A percentile compares a stretch with the other conserved stretches of the same genome.
phyloP scores from a whole-genome alignment of 2,329 filamentous ascomycete species.

The Scedosporium dehoogii region DNA sequence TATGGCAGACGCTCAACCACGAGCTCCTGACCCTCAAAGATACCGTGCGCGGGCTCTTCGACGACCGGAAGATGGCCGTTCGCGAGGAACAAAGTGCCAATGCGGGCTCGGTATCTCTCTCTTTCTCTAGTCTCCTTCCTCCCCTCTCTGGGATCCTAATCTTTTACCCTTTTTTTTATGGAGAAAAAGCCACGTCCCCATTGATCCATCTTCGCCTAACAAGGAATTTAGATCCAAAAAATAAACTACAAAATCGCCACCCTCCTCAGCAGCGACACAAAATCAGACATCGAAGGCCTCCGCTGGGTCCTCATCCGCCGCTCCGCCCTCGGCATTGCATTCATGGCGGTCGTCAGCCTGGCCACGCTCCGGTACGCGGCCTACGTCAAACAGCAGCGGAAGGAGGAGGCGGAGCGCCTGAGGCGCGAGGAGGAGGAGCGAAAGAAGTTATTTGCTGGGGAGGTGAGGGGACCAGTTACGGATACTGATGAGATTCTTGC shows the following conservation, averaged over 20 bases:
- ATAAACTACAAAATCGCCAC: slow-evolving; percentile 96
- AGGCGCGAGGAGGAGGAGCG: slow-evolving; percentile 32
- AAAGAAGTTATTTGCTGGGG: slow-evolving; percentile 13
- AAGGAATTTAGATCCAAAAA: slow-evolving; percentile 61
- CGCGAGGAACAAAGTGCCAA: slow-evolving; percentile 77
- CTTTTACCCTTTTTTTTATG: too few species aligned
- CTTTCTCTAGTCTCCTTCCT: not conserved
- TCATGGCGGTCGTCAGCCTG: slow-evolving; percentile 54
- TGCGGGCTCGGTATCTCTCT: slow-evolving; percentile 59
- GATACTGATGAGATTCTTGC: slow-evolving; percentile 3
- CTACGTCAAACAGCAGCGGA: slow-evolving; percentile 40
- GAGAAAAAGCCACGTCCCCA: too few species aligned
- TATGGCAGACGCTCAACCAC: slow-evolving; percentile 75
- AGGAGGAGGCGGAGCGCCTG: slow-evolving; percentile 34
- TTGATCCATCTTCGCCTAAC: slow-evolving; percentile 13
- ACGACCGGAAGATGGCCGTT: slow-evolving; percentile 89
- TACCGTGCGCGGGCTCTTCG: slow-evolving; percentile 89
- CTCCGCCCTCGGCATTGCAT: slow-evolving; percentile 53
- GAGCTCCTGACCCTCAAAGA: slow-evolving; percentile 76
- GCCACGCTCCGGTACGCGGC: slow-evolving; percentile 50
- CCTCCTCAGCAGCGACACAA: slow-evolving; percentile 76
- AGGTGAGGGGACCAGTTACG: slow-evolving; percentile 2
- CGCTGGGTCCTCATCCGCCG: slow-evolving; percentile 71
- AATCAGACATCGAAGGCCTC: slow-evolving; percentile 83
- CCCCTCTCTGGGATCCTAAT: not conserved